Base-by-base conservation (phyloP, 192 early-diverging fungal genomes). In the Podila epigama region DNA sequence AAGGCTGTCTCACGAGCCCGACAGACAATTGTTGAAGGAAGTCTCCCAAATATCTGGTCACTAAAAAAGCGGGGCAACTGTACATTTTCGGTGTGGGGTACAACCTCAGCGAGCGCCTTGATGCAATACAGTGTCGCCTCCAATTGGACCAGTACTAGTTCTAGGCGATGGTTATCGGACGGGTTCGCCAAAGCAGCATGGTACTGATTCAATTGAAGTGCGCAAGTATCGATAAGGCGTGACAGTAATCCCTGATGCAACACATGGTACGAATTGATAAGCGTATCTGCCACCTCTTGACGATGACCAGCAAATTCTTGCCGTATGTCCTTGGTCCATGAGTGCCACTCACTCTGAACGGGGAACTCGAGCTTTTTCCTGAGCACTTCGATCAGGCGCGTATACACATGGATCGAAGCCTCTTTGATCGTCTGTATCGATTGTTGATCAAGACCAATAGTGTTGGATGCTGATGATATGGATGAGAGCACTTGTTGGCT, bases 281-380 rank as follows among this genome's bases (percentile, higher is more conserved):
- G 81, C 6, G 90, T 89, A 54, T 93, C 92, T 9, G 88, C 90
- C n/a, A 89, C 81, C 68, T 93, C 91, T 33, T 91, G 86, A 29
- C 91, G 85, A 63, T 88, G 91, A 34, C 78, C 81, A 22, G 62
- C 50, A 63, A 91, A 92, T 50, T 80, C 81, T 42, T 91, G 90
- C 33, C 84, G 81, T 12, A 73, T 58, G 51, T 88, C 87, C 57
- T 86, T 83, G 40, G 84, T 70, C 68, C 88, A 91, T 13, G 79
- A 72, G 18, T 63, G 29, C 85, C 85, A 93, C 44, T 81, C 79
- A 5, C 57, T 63, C 5, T 86, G 79, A 1, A 79, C 44, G 5
- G 92, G 92, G 36, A 82, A 88, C 39, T 83, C 72, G 35, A 87
- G 66, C 58, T 91, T 92, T 51, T 70, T 65, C 57, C 86, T 70